Conservation (phyloP, 306 rosid genomes). For the Castanospermum australe region DNA sequence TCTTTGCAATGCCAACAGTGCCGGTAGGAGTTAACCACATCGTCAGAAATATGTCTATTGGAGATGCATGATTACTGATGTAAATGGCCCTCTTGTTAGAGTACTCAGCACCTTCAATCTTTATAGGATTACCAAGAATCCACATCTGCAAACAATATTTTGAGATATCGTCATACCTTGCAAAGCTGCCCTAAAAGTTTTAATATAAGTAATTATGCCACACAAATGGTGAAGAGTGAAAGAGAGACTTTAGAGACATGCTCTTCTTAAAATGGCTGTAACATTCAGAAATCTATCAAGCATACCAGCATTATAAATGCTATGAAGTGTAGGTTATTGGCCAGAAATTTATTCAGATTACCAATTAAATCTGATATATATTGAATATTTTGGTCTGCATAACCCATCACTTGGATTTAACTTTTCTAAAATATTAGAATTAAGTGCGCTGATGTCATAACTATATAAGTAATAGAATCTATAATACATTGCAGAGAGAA, state of each 20-base stretch:
- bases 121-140: conserved; percentile 54
- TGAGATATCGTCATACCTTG: not conserved
- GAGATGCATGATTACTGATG: conserved; percentile 56
- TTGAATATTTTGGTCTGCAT: not conserved
- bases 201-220: not conserved
- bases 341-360: not conserved
- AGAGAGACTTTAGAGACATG: not conserved
- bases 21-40: conserved; percentile 54
- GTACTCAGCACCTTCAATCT: conserved; percentile 46
- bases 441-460: not conserved
- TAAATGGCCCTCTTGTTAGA: conserved; percentile 44
- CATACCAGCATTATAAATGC: not conserved
- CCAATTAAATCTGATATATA: not conserved
- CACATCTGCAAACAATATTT: conserved; percentile 40
- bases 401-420: not conserved
- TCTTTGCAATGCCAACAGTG: conserved; percentile 56
- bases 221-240: not conserved
- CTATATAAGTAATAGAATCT: too few species aligned
- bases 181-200: not conserved
- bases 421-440: not conserved
- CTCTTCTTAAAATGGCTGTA: not conserved
- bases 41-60: conserved; percentile 43
- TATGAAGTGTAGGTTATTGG: not conserved
- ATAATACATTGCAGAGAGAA: not conserved
- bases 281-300: not conserved